phyloP scores from a whole-genome alignment of 306 rosid genomes.

The Vicia villosa region DNA sequence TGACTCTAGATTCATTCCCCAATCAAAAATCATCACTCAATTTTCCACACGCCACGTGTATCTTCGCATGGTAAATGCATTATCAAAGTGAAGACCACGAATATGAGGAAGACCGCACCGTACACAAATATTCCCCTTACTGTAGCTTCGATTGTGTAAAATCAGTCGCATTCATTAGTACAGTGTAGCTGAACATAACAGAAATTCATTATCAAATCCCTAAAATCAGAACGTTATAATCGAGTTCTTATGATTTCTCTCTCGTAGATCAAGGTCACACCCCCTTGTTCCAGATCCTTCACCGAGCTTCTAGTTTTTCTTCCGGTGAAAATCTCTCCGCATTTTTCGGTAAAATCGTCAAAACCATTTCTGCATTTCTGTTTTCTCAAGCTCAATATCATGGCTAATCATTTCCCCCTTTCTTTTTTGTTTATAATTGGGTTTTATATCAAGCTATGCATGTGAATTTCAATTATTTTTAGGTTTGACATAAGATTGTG shows the following conservation, averaged over 20 bases:
- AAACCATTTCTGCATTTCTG: conserved; percentile 5
- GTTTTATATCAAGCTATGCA: background rate
- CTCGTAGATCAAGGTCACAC: background rate
- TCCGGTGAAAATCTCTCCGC: conserved; percentile 5
- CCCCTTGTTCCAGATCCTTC: conserved; percentile 5
- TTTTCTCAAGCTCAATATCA: background rate
- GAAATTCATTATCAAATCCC: conserved; percentile 21
- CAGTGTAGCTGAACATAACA: background rate
- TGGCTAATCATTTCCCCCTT: background rate
- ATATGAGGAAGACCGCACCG: background rate
- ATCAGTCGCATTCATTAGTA: background rate
- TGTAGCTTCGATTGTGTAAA: background rate
- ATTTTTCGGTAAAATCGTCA: background rate
- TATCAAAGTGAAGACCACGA: background rate
- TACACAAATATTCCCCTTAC: background rate
- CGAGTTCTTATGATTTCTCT: background rate
- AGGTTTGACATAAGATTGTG: background rate
- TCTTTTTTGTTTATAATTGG: background rate
- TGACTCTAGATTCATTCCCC: background rate
- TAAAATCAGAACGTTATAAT: background rate
- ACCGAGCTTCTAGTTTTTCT: background rate
- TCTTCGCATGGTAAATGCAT: background rate
- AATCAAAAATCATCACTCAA: conserved; percentile 13
- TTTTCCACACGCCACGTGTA: background rate
- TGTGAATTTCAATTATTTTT: conserved; percentile 16